A percentile compares a stretch with the other conserved stretches of the same genome.
These are phyloP conservation scores for Clausena lansium DNA, from an alignment of 345 rosid genomes.

Conservation along the genomic window DNA sequence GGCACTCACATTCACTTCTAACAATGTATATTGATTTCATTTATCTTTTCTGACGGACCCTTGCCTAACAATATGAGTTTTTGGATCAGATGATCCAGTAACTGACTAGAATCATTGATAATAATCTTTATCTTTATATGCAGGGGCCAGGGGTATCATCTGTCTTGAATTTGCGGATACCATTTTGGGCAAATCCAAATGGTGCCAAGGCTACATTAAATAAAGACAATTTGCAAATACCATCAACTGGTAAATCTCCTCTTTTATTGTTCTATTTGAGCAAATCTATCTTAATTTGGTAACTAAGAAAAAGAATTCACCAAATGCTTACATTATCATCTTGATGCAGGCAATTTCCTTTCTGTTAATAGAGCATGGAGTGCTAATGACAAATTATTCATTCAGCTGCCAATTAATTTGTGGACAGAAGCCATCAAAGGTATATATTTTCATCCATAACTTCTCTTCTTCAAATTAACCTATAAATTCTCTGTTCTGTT, in stretches of 20 bases:
- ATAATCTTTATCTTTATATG: not conserved
- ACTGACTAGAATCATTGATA: too few relatives aligned
- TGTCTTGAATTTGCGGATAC: constrained; percentile 43
- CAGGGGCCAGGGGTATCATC: constrained; percentile 34
- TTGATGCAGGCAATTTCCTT: constrained; percentile 60
- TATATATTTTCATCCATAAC: constrained; percentile 16
- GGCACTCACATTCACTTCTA: constrained; percentile 41
- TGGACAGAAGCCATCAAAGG: constrained; percentile 79
- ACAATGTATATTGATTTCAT: not conserved
- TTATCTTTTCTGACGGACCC: too few relatives aligned
- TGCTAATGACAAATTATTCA: constrained; percentile 45
- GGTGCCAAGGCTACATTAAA: constrained; percentile 42
- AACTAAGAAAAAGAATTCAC: too few relatives aligned
- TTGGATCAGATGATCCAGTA: too few relatives aligned
- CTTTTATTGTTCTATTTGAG: too few relatives aligned
- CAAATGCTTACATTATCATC: not conserved
- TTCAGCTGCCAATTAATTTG: constrained; percentile 57
- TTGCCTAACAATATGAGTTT: too few relatives aligned
- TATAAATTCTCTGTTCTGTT: not conserved
- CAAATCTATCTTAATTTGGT: too few relatives aligned
- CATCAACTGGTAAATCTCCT: constrained; percentile 35
- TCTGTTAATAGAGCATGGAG: constrained; percentile 55
- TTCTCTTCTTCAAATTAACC: too few relatives aligned
- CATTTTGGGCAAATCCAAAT: constrained; percentile 34
- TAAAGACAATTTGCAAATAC: constrained; percentile 22